Percentiles rank a stretch among this genome's conserved stretches.
Evolutionary conservation across 208 protist genomes (phyloP).

Genomic region (Trypanosoma caninum): DNA sequence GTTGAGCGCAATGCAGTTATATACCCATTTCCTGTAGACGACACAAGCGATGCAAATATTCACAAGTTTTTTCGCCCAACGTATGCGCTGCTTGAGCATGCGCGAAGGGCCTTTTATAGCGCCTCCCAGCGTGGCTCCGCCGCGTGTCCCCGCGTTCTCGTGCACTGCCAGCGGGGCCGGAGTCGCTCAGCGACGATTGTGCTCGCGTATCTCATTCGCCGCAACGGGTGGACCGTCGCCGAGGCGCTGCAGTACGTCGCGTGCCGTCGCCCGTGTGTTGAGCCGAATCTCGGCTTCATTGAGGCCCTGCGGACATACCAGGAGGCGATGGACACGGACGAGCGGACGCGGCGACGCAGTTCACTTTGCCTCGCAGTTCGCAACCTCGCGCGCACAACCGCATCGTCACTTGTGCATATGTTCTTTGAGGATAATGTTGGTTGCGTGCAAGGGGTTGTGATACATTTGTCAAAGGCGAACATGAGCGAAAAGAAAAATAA

Average conservation of each 20-base stretch:
- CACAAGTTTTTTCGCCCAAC: slow-evolving; percentile 51
- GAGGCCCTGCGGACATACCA: slow-evolving; percentile 68
- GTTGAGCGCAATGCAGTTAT: slow-evolving; percentile 54
- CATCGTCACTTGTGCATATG: slow-evolving; percentile 30
- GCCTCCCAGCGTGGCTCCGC: slow-evolving; percentile 10
- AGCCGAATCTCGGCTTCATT: slow-evolving; percentile 84
- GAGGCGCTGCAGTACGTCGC: slow-evolving; percentile 81
- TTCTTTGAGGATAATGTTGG: slow-evolving; percentile 74
- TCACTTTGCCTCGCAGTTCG: slow-evolving; percentile 55
- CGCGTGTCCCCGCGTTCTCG: slow-evolving; percentile 47
- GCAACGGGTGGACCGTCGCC: slow-evolving; percentile 76
- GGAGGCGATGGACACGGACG: slow-evolving; percentile 44
- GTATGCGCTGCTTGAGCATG: slow-evolving; percentile 45
- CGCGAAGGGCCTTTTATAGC: slow-evolving; percentile 47
- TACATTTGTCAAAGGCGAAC: slow-evolving; percentile 16
- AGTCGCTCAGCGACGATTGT: slow-evolving; percentile 85
- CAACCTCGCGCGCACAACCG: slow-evolving; percentile 33
- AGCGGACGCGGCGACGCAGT: slow-evolving; percentile 41
- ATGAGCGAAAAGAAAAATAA: background rate
- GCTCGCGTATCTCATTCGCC: slow-evolving; percentile 77
- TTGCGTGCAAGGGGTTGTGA: slow-evolving; percentile 62
- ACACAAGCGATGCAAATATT: slow-evolving; percentile 63
- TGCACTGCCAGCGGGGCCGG: slow-evolving; percentile 85
- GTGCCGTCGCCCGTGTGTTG: slow-evolving; percentile 43
- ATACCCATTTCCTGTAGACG: slow-evolving; percentile 64